These are phyloP conservation scores for Sporothrix mexicana DNA, from an alignment of 2,329 filamentous ascomycete genomes.

Conservation along the genomic window DNA sequence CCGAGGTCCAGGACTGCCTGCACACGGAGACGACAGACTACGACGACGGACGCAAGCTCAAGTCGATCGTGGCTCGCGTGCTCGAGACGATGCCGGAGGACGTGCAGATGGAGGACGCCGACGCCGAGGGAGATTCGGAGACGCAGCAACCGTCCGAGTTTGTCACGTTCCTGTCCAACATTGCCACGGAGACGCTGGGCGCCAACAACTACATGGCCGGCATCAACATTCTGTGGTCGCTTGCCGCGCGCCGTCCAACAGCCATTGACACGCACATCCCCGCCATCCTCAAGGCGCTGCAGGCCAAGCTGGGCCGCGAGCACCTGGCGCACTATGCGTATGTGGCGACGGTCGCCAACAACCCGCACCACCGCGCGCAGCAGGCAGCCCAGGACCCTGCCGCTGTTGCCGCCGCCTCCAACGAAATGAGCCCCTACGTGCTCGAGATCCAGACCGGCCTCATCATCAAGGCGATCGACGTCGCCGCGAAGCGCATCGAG, in stretches of 20 bases:
- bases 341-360: constrained; percentile 53
- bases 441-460: constrained; percentile 87
- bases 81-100: constrained; percentile 87
- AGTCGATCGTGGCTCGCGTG: constrained; percentile 79
- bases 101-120: constrained; percentile 72
- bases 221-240: constrained; percentile 91
- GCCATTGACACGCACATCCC: constrained; percentile 89
- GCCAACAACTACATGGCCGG: constrained; percentile 82
- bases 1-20: constrained; percentile 91
- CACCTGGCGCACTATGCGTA: constrained; percentile 80
- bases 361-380: constrained; percentile 47
- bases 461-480: constrained; percentile 93
- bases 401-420: constrained; percentile 57
- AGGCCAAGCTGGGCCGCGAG: constrained; percentile 88
- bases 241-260: constrained; percentile 82
- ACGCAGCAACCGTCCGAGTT: constrained; percentile 80
- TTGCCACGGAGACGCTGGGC: constrained; percentile 85
- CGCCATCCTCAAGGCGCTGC: constrained; percentile 90
- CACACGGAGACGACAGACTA: constrained; percentile 74
- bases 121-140: constrained; percentile 84
- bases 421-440: constrained; percentile 73
- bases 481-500: constrained; percentile 90
- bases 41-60: constrained; percentile 72
- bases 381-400: constrained; percentile 60
- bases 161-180: constrained; percentile 79